Evolutionary conservation across 768 basidiomycete species (phyloP).

Genomic region (Russula sp.): DNA sequence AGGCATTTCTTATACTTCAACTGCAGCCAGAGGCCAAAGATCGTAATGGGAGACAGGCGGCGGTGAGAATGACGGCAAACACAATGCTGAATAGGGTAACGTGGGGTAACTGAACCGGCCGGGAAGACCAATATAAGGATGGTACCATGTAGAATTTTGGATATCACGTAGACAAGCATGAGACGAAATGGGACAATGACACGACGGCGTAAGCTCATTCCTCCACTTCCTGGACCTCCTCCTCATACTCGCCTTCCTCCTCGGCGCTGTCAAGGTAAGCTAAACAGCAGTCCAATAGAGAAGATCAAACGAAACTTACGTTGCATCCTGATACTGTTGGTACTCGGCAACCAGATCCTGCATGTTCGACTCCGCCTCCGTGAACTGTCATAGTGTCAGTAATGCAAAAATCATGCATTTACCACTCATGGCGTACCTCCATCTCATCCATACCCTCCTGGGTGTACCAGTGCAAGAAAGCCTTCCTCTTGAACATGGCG

Average conservation of each 20-base stretch:
- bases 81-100: conserved; percentile 21
- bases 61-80: conserved; percentile 13
- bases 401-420: background rate
- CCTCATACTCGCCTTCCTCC: conserved; percentile 87
- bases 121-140: conserved; percentile 22
- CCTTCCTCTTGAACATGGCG: conserved; percentile 98
- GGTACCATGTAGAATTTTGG: conserved; percentile 22
- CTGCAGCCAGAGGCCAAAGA: conserved; percentile 14
- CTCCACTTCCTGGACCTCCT: conserved; percentile 57
- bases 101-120: conserved; percentile 16
- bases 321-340: conserved; percentile 93
- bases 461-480: conserved; percentile 98
- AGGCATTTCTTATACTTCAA: conserved; percentile 19
- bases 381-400: conserved; percentile 48
- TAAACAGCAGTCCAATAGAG: conserved; percentile 4
- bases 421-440: conserved; percentile 45
- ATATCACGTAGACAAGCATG: conserved; percentile 19
- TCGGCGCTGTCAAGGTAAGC: conserved; percentile 47
- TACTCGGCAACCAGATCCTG: conserved; percentile 98
- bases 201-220: conserved; percentile 24
- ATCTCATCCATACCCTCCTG: conserved; percentile 99
- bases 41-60: conserved; percentile 1
- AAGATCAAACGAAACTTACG: conserved; percentile 46
- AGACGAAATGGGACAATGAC: conserved; percentile 7
- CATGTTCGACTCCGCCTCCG: conserved; percentile 99